A percentile compares a stretch with the other conserved stretches of the same genome.
These are phyloP conservation scores for Coccomyxa sp. DNA, from an alignment of 139 green algal species.

Conservation along the genomic window DNA sequence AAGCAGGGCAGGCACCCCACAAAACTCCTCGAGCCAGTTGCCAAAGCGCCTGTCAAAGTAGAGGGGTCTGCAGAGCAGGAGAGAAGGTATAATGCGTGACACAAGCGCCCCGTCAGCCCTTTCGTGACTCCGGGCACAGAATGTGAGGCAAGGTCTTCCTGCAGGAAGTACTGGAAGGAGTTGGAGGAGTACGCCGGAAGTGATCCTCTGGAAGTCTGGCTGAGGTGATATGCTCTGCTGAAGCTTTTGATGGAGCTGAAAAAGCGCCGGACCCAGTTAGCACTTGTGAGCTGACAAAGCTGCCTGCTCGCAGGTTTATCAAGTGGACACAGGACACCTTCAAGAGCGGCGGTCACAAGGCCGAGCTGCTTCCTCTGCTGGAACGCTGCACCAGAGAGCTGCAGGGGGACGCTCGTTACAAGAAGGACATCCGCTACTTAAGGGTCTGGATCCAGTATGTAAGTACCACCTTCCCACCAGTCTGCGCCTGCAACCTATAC, in stretches of 20 bases:
- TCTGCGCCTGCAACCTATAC: background rate
- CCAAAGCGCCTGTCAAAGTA: too few relatives aligned
- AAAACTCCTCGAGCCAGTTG: background rate
- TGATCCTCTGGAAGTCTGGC: slow-evolving; percentile 75
- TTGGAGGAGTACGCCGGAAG: slow-evolving; percentile 65
- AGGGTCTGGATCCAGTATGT: slow-evolving; percentile 94
- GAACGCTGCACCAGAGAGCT: slow-evolving; percentile 78
- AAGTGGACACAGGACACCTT: slow-evolving; percentile 84
- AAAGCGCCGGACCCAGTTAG: background rate
- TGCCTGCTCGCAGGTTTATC: slow-evolving; percentile 61
- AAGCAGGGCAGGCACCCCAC: slow-evolving; percentile 50
- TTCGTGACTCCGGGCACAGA: background rate
- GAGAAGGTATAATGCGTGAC: slow-evolving; percentile 13
- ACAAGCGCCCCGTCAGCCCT: background rate
- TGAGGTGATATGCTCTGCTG: slow-evolving; percentile 59
- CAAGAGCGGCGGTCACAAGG: slow-evolving; percentile 55
- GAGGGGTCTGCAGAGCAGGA: slow-evolving; percentile 21
- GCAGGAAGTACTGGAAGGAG: slow-evolving; percentile 51
- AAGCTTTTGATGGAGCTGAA: too few relatives aligned
- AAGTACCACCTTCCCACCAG: slow-evolving; percentile 1
- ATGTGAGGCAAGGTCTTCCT: background rate
- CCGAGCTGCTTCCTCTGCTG: slow-evolving; percentile 76
- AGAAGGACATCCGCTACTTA: slow-evolving; percentile 80
- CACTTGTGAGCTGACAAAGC: too few relatives aligned
- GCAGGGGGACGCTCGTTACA: slow-evolving; percentile 55